Conservation (phyloP, 768 basidiomycete species). For the Tulasnella sp. region DNA sequence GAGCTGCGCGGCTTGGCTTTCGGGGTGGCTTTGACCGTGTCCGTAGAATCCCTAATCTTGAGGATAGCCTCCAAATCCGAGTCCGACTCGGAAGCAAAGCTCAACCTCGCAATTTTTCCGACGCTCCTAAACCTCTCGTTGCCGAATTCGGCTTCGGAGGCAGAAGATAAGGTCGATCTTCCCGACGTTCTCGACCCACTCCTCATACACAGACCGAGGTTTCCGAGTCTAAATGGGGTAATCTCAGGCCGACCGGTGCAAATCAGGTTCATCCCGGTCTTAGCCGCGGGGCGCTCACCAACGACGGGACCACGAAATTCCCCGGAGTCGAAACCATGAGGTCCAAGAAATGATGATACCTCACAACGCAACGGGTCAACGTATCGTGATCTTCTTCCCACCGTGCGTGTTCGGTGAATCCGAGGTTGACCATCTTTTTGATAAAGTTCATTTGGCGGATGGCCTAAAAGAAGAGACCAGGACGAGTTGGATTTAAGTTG, state of each 20-base stretch:
- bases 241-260: neutral
- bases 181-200: neutral
- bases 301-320: slow-evolving; percentile 22
- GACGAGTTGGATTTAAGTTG: neutral
- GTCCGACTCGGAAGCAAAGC: neutral
- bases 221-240: neutral
- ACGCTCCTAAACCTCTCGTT: neutral
- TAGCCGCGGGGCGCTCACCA: slow-evolving; percentile 8
- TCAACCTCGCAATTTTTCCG: neutral
- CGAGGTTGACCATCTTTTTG: slow-evolving; percentile 23
- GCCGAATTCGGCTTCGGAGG: neutral
- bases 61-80: neutral
- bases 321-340: slow-evolving; percentile 18
- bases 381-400: slow-evolving; percentile 29
- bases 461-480: slow-evolving; percentile 9
- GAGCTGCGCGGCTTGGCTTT: neutral
- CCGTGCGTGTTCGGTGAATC: slow-evolving; percentile 20
- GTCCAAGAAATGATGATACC: slow-evolving; percentile 25
- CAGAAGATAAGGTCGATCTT: neutral
- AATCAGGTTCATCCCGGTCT: no score
- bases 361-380: slow-evolving; percentile 19
- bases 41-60: neutral
- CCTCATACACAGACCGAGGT: neutral
- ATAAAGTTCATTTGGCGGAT: slow-evolving; percentile 23
- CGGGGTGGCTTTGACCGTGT: neutral